Conservation (phyloP, 2,329 filamentous ascomycete species). For the Fusarium clavum region DNA sequence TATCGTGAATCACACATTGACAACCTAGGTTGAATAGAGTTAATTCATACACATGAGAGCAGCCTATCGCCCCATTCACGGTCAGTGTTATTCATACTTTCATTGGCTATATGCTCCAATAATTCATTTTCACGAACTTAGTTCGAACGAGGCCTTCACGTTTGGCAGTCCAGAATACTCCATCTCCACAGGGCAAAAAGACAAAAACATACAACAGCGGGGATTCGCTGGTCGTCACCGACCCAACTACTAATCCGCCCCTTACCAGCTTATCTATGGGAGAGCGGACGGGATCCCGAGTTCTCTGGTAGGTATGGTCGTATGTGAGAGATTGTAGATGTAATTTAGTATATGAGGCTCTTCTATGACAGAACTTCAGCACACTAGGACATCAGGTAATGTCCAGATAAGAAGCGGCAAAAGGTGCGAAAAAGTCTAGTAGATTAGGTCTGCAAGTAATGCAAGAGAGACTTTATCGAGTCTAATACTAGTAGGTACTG, state of each 20-base stretch:
- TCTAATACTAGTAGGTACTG: not conserved
- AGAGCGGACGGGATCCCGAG: constrained; percentile 5
- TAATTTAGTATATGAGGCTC: not conserved
- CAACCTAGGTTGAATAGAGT: not conserved
- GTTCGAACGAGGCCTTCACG: not conserved
- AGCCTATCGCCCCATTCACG: not conserved
- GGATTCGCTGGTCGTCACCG: constrained; percentile 7
- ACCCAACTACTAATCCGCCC: constrained; percentile 6
- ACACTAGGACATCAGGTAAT: not conserved
- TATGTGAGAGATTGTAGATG: not conserved
- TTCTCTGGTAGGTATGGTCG: constrained; percentile 7
- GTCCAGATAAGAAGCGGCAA: not conserved
- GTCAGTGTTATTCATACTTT: not conserved
- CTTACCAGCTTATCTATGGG: constrained; percentile 6
- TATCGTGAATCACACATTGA: not conserved
- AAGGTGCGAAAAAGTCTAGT: not conserved
- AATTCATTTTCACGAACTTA: not conserved
- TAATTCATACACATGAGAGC: not conserved
- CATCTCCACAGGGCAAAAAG: not conserved
- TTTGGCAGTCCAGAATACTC: not conserved
- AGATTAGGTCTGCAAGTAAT: not conserved
- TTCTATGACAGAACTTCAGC: not conserved
- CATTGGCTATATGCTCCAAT: not conserved
- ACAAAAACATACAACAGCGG: constrained; percentile 1
- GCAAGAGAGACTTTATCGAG: not conserved